phyloP scores from a whole-genome alignment of 2,329 filamentous ascomycete species.

The Aspergillus fructus region DNA sequence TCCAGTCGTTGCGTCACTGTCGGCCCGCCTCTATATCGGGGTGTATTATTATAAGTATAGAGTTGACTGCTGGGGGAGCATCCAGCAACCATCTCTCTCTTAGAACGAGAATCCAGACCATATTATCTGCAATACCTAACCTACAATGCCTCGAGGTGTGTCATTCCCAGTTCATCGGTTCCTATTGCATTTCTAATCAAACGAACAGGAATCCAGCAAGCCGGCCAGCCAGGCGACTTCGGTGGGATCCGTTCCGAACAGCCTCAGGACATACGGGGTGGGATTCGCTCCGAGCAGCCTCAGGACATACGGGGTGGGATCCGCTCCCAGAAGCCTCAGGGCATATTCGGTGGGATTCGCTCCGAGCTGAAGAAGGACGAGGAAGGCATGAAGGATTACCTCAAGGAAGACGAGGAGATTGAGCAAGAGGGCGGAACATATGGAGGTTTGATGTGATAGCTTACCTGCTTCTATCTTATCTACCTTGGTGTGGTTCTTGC shows the following conservation, averaged over 20 bases:
- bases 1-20: too few species aligned
- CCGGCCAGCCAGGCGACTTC: background rate
- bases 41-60: too few species aligned
- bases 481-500: background rate
- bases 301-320: background rate
- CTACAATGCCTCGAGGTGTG: background rate
- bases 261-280: background rate
- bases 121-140: background rate
- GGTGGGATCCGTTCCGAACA: too few species aligned
- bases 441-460: slow-evolving; percentile 1
- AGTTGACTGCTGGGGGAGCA: background rate
- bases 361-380: background rate
- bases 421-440: background rate
- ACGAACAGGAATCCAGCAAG: background rate
- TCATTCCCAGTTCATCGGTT: background rate
- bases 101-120: background rate
- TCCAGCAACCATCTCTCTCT: background rate
- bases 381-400: background rate
- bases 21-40: too few species aligned
- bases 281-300: background rate
- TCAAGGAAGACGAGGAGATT: background rate
- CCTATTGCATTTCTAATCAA: background rate
- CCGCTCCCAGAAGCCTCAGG: background rate
- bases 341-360: background rate
- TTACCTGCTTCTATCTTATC: background rate